Evolutionary conservation across 768 basidiomycete genomes (phyloP).

Genomic region (Amanita exitialis): DNA sequence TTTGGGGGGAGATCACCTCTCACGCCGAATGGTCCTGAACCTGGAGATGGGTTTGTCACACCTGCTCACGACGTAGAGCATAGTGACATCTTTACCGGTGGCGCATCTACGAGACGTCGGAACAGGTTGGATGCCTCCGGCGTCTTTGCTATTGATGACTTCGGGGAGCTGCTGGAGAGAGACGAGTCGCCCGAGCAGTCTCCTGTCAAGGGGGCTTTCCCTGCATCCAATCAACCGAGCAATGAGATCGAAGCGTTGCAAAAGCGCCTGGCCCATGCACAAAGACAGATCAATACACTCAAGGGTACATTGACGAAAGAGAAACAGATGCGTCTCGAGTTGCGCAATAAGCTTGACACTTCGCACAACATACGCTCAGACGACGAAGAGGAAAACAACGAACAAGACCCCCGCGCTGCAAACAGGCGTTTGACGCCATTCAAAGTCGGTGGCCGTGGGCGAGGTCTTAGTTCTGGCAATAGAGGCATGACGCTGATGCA

Average conservation of each 20-base stretch:
- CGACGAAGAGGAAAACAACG: constrained; percentile 31
- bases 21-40: constrained; percentile 47
- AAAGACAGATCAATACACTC: constrained; percentile 76
- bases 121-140: constrained; percentile 31
- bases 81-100: constrained; percentile 63
- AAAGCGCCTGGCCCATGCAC: constrained; percentile 76
- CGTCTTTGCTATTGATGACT: constrained; percentile 34
- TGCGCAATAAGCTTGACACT: constrained; percentile 42
- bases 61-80: constrained; percentile 42
- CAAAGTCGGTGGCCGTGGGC: constrained; percentile 44
- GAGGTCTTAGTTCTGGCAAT: constrained; percentile 21
- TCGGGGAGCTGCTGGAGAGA: constrained; percentile 1
- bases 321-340: constrained; percentile 72
- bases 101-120: constrained; percentile 54
- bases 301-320: constrained; percentile 73
- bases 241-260: constrained; percentile 78
- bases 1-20: constrained; percentile 53
- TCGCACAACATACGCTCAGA: constrained; percentile 24
- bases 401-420: constrained; percentile 34
- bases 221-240: constrained; percentile 63
- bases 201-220: constrained; percentile 25
- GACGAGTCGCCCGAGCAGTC: constrained; percentile 6
- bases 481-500: constrained; percentile 51
- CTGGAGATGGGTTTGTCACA: constrained; percentile 39
- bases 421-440: constrained; percentile 40